Base-by-base conservation (phyloP, 225 moss, liverwort and hornwort genomes). In the Anthoceros angustus region DNA sequence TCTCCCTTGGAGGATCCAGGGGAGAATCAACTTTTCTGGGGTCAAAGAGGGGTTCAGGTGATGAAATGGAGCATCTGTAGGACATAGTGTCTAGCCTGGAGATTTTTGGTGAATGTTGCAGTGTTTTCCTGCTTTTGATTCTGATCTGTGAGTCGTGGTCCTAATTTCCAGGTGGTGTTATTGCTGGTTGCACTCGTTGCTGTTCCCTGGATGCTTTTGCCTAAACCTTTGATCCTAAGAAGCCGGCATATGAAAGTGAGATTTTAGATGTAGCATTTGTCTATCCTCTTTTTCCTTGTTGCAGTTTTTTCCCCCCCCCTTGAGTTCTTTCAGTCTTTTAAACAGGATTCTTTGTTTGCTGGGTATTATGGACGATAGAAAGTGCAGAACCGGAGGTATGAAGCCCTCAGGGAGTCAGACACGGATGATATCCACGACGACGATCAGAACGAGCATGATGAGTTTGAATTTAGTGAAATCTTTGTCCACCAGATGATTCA, bases 401-500 rank as follows among this genome's bases (percentile, higher is more conserved):
- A 85, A 67, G 84, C 72, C 26, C 71, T 91, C 79, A 87, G 91
- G 78, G 88, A 74, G 40, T 98, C 95, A 16, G 88, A 98, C 69
- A 83, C 71, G 5, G 95, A 98, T 15, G 88, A 98, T 62, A 65
- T 84, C 70, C 81, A 84, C 41, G 75, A 32, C 67, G 82, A 80
- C 32, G 91, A 77, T 12, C 88, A 91, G 64, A 84, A 86, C 15
- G 86, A 94, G 39, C 85, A 86, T n/a, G 91, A 98, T 32, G 91
- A 98, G 72, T 98, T 98, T 48, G 91, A 98, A 73, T 98, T 98
- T 39, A 72, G 88, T 43, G 87, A 98, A 64, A 72, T 98, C 14
- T 79, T 98, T 65, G 91, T 98, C 75, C 95, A 98, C 74, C 95
- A 98, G 65, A 91, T 91, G 91, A 98, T 98, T 41, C 95, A 98